Evolutionary conservation across 139 green algal genomes (phyloP), one percentile per base, ranked within the genome.

Genomic region (Tetradesmus lagerheimii): DNA sequence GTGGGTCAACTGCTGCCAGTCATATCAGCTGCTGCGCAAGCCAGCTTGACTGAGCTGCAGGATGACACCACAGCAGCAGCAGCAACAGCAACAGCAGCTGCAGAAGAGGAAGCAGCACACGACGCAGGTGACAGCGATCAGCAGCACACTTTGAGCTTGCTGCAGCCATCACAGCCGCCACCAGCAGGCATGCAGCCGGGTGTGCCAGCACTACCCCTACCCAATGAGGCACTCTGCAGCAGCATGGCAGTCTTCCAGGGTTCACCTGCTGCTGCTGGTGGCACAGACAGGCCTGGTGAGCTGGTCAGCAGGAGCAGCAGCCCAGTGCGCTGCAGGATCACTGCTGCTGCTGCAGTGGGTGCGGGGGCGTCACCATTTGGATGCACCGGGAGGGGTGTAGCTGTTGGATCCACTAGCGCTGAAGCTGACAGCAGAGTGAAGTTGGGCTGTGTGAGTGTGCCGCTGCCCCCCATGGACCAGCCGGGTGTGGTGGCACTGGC

Each of bases 51-150:
- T 87, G 47, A n/a, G 45, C 15, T 18, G 35, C 5, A 77, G 31
- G 31, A 57, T 6, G 6, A 50, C 23, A 47, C n/a, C 39, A 35
- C 35, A 53, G 12, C 50, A 77, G 29, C 20, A 67, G 83, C 71
- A 89, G 62, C 38, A 38, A 35, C 31, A 74, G n/a, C 38, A 78
- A n/a, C 31, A 39, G 50, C 53, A 79, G 83, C 45, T 53, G 81
- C 45, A 39, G 25, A n/a, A 31, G 31, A 5, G 8, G 81, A n/a
- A 8, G 41, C 39, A 38, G 80, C 39, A 41, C 25, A 12, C n/a
- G n/a, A n/a, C n/a, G n/a, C n/a, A n/a, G n/a, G n/a, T n/a, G 25
- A 1, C 81, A 34, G 81, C 50, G 34, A 31, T 5, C n/a, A 34
- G 25, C 45, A 45, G 81, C n/a, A 27, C 27, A 20, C 25, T 57